Percentiles rank a stretch among this genome's conserved stretches.
These are phyloP conservation scores for Trichothecium sympodiale DNA, from an alignment of 2,329 filamentous ascomycete species.

Conservation along the genomic window DNA sequence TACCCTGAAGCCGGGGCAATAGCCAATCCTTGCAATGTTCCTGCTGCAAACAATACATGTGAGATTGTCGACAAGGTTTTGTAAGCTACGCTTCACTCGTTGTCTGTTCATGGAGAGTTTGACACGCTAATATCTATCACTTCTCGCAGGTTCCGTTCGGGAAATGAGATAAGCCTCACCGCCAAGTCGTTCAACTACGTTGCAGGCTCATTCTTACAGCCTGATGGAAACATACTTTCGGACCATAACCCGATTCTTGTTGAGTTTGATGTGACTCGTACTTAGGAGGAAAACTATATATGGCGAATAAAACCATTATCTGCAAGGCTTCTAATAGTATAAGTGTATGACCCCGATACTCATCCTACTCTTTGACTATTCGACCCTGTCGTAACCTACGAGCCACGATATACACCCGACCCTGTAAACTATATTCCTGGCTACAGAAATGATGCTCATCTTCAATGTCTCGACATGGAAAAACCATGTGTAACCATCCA, in stretches of 20 bases:
- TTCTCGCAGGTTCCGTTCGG: constrained; percentile 33
- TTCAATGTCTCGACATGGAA: too few species aligned
- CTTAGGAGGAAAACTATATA: too few species aligned
- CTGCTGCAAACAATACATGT: constrained; percentile 39
- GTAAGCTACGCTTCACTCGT: constrained; percentile 7
- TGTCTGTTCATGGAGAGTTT: neutral
- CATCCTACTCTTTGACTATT: too few species aligned
- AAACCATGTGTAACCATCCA: too few species aligned
- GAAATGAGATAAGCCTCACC: constrained; percentile 30
- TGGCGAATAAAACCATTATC: too few species aligned
- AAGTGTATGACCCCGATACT: too few species aligned
- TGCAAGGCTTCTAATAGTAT: too few species aligned
- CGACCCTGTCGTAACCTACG: too few species aligned
- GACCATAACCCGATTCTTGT: constrained; percentile 56
- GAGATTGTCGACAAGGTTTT: constrained; percentile 60
- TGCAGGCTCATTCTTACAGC: constrained; percentile 42
- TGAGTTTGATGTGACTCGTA: too few species aligned
- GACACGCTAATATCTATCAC: neutral
- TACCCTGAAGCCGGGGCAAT: constrained; percentile 28
- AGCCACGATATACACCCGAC: too few species aligned
- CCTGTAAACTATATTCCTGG: too few species aligned
- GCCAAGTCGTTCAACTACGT: constrained; percentile 45
- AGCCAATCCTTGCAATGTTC: constrained; percentile 42
- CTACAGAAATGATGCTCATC: too few species aligned
- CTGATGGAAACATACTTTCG: constrained; percentile 43